Evolutionary conservation across 176 grass and related monocot genomes (phyloP), one percentile per base, ranked within the genome.

Genomic region (Oryza meridionalis): DNA sequence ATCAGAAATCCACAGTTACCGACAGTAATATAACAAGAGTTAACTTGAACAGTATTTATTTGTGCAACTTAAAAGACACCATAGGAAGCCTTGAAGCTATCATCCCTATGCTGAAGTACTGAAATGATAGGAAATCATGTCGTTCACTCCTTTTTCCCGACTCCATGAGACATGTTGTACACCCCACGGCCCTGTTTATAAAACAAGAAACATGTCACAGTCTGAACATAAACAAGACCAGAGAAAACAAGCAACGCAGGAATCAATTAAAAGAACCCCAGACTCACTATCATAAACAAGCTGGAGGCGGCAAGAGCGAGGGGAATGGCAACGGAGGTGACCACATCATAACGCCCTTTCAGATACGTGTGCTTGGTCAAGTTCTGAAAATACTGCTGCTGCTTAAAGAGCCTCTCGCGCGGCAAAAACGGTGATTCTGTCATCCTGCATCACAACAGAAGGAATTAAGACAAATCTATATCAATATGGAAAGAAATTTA

Each of bases 291-390:
- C 59, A 94, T 71, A 33, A 77, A 65, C 72, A 91, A 37, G 83
- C 81, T 82, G 29, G 89, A 72, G 32, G 75, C 77, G 50, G 89
- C 87, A 25, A 94, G 73, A n/a, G 84, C 77, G 40, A 91, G 86
- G 69, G 89, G 92, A 45, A 94, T 91, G 31, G 73, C 92, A 8
- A 94, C 81, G 0, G 87, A 94, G 51, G 89, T 94, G 77, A 94
- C 78, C 65, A 59, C 67, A 11, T 94, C 89, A 9, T 82, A 85
- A 53, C 86, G 86, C 9, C 89, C 92, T 59, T 94, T 94, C 77
- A 91, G 77, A 65, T 91, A 83, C 21, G 88, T 94, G 77, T 91
- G 72, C 80, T 86, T 94, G 67, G 86, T 82, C 81, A 88, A 15
- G 76, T 65, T 86, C 76, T 94, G 86, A 73, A 91, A 94, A 53